Evolutionary conservation across 2,329 filamentous ascomycete species (phyloP), one percentile per base, ranked within the genome.

Genomic region (Pestalotiopsis sp.): DNA sequence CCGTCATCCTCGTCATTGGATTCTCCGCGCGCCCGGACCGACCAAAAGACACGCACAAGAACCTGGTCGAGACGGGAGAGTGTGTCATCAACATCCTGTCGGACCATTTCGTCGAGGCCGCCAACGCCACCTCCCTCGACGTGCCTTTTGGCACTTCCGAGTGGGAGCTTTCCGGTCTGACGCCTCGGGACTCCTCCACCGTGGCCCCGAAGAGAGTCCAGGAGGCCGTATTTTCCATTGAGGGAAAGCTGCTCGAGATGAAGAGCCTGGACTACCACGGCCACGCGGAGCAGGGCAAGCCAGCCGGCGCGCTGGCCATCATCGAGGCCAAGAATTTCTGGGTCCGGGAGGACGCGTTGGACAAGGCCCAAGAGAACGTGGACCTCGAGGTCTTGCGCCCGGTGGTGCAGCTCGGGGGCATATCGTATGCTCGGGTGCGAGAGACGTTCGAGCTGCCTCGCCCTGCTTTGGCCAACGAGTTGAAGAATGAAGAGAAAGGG

Each of bases 81-180:
- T 90, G 88, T 68, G 82, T 82, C 38, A 86, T 91, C 77, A 91
- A 90, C 74, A 90, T 90, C 69, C 87, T 91, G 70, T 86, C 83
- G 2, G 88, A 90, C 77, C 85, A 90, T 71, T 90, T 85, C 70
- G 77, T 90, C 68, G 88, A 91, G 76, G 88, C 89, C 1, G 88
- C 87, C 4, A 91, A 91, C 71, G 84, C 84, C n/a, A 85, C 85
- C 5, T 82, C 83, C 1, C 85, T 90, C 70, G 89, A 90, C 74
- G 82, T 86, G 0, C 88, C 88, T 0, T 86, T 85, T 68, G 87
- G 87, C 0, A 76, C 86, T 6, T 87, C 84, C 0, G 88, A 91
- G 73, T 72, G 71, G 69, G 69, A 63, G 1, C n/a, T 72, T 9
- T 71, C 70, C 0, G 69, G 70, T 20, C 70, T 78, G 6, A 70